phyloP scores from a whole-genome alignment of 371 early-diverging fungal species.

The Capillidium rhysosporum region DNA sequence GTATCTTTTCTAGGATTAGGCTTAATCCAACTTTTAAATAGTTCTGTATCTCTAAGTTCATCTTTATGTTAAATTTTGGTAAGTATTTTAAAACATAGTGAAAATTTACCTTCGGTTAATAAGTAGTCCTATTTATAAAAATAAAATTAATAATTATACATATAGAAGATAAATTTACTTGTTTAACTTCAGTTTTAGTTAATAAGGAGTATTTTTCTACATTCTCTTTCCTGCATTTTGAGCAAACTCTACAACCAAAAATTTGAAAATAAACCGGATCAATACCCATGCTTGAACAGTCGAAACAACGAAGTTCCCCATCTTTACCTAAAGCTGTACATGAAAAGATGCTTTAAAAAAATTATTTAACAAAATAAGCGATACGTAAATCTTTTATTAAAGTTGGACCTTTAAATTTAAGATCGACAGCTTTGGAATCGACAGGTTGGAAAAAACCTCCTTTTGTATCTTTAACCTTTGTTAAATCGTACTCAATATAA shows the following conservation, averaged over 20 bases:
- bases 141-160: not conserved
- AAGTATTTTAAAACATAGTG: constrained; percentile 11
- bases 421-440: not conserved
- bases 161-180: constrained; percentile 13
- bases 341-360: not conserved
- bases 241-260: constrained; percentile 9
- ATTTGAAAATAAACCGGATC: constrained; percentile 7
- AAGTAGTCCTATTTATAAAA: constrained; percentile 10
- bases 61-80: constrained; percentile 12
- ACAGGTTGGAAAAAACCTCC: not conserved
- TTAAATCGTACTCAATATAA: constrained; percentile 5
- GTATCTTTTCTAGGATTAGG: constrained; percentile 89
- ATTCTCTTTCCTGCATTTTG: constrained; percentile 7
- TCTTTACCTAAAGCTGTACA: not conserved
- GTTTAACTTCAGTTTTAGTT: constrained; percentile 18
- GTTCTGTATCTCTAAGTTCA: constrained; percentile 58
- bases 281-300: constrained; percentile 9
- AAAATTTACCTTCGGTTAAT: constrained; percentile 11
- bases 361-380: not conserved
- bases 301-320: constrained; percentile 7
- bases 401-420: not conserved
- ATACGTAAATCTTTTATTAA: constrained; percentile 5
- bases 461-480: not conserved
- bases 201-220: constrained; percentile 13
- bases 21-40: constrained; percentile 65